Evolutionary conservation across 78 protist genomes (phyloP).

Genomic region (Protostelium mycophagum): DNA sequence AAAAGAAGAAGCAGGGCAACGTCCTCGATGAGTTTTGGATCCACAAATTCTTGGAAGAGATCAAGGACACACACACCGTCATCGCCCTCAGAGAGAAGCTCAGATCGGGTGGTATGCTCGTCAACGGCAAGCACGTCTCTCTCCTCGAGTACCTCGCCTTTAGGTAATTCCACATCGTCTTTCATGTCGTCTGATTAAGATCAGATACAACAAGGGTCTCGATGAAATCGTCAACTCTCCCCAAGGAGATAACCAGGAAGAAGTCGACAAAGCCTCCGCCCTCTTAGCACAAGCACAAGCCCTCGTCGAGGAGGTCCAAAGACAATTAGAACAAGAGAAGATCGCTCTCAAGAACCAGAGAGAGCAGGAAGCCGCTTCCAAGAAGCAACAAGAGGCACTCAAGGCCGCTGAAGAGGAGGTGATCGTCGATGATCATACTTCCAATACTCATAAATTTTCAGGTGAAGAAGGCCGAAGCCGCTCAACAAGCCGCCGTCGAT

Average conservation of each 20-base stretch:
- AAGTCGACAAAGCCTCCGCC: not conserved
- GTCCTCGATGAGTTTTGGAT: not conserved
- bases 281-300: not conserved
- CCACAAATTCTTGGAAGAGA: not conserved
- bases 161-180: not conserved
- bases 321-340: not conserved
- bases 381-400: not conserved
- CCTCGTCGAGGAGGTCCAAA: not conserved
- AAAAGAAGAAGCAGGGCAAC: not conserved
- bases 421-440: not conserved
- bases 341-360: not conserved
- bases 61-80: not conserved
- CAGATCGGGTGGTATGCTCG: not conserved
- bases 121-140: not conserved
- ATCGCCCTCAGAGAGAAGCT: not conserved
- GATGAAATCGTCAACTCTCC: not conserved
- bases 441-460: not conserved
- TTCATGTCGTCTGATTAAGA: not conserved
- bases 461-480: not conserved
- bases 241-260: not conserved
- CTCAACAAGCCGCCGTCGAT: conserved; percentile 11
- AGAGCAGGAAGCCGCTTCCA: not conserved
- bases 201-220: not conserved
- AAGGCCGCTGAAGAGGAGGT: not conserved
- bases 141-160: not conserved